Conservation (phyloP, 1,284 basidiomycete species). For the Peniophora sp. region DNA sequence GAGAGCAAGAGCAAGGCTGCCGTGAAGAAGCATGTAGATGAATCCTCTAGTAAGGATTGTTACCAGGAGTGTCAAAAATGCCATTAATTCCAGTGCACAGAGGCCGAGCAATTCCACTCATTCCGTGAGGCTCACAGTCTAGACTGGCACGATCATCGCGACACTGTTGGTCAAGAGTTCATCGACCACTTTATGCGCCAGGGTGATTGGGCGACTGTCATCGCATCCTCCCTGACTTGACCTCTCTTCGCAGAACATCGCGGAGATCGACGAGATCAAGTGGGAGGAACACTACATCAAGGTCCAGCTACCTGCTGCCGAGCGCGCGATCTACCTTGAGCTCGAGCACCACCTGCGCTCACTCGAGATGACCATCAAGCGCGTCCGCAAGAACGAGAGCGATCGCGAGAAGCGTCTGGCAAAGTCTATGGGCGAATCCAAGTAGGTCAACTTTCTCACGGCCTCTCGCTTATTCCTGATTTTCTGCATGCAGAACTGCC, state of each 20-base stretch:
- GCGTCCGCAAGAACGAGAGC: slow-evolving; percentile 80
- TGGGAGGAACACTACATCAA: slow-evolving; percentile 63
- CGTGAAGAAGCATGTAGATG: slow-evolving; percentile 65
- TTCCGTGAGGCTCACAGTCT: slow-evolving; percentile 91
- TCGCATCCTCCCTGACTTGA: slow-evolving; percentile 1
- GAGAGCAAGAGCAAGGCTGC: slow-evolving; percentile 80
- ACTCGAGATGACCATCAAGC: slow-evolving; percentile 81
- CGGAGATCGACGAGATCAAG: slow-evolving; percentile 94
- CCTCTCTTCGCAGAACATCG: slow-evolving; percentile 63
- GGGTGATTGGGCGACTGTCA: slow-evolving; percentile 32
- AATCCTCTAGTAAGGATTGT: no score
- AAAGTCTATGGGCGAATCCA: slow-evolving; percentile 83
- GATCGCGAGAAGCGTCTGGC: slow-evolving; percentile 87
- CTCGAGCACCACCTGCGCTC: slow-evolving; percentile 91
- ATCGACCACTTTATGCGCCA: slow-evolving; percentile 80
- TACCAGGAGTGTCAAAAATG: not conserved
- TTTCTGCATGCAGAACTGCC: slow-evolving; percentile 47
- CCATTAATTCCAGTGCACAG: slow-evolving; percentile 28
- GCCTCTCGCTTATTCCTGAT: slow-evolving; percentile 1
- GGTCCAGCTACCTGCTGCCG: slow-evolving; percentile 82
- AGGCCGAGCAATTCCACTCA: slow-evolving; percentile 90
- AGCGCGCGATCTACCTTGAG: slow-evolving; percentile 92
- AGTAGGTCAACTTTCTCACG: slow-evolving; percentile 35
- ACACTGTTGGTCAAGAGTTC: slow-evolving; percentile 82
- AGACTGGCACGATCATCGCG: slow-evolving; percentile 87